Evolutionary conservation across 2,329 filamentous ascomycete species (phyloP).

Genomic region (Venturia nashicola): DNA sequence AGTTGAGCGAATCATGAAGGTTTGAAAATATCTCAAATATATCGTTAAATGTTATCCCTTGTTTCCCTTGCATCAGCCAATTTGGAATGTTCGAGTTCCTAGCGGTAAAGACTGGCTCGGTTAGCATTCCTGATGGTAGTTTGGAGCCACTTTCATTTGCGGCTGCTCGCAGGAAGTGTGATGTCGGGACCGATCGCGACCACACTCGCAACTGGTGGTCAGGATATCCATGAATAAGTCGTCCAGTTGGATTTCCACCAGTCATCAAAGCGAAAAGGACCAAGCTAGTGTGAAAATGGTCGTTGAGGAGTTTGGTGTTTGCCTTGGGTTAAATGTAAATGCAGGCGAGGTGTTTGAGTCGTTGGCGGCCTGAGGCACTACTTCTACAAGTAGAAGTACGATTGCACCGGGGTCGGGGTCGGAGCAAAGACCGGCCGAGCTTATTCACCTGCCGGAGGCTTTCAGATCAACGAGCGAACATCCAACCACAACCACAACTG

Average conservation of each 20-base stretch:
- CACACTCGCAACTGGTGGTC: neutral
- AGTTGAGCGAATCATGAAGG: neutral
- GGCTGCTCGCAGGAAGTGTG: neutral
- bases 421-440: neutral
- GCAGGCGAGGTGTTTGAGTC: no score
- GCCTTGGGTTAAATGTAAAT: neutral
- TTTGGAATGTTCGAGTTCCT: neutral
- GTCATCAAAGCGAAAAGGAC: neutral
- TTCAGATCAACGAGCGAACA: neutral
- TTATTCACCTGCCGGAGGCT: neutral
- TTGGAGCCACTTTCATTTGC: neutral
- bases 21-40: neutral
- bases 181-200: neutral
- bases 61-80: neutral
- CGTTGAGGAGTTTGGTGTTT: neutral
- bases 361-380: neutral
- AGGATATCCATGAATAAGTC: neutral
- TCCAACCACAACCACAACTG: neutral
- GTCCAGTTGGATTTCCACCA: neutral
- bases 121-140: neutral
- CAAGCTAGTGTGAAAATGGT: neutral
- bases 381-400: no score
- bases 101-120: neutral
- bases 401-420: neutral
- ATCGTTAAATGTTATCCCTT: conserved; percentile 2